Percentiles rank a stretch among this genome's conserved stretches.
These are phyloP conservation scores for Astrephomene gubernaculifera DNA, from an alignment of 139 green algal species.

Conservation along the genomic window DNA sequence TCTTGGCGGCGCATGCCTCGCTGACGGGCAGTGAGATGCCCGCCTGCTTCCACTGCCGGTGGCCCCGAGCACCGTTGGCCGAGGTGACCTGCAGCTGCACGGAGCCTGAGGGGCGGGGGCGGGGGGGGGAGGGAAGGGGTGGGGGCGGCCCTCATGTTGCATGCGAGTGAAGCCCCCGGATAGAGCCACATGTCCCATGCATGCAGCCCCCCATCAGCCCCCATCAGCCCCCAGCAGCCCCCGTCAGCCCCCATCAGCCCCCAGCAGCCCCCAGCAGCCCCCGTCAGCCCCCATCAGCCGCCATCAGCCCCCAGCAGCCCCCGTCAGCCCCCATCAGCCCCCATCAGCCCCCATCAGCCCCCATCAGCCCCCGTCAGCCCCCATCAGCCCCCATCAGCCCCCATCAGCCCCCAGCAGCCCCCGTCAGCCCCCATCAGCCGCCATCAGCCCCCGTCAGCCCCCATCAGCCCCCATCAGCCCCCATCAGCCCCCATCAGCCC, in stretches of 20 bases:
- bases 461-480: too few species aligned
- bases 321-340: not conserved
- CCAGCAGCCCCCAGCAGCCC: too few species aligned
- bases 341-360: not conserved
- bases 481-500: too few species aligned
- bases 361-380: too few species aligned
- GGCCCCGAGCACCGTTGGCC: too few species aligned
- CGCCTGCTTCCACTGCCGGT: not conserved
- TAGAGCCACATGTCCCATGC: not conserved
- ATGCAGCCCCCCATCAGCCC: not conserved
- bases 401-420: too few species aligned
- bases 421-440: too few species aligned
- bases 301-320: too few species aligned
- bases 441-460: too few species aligned
- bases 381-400: too few species aligned
- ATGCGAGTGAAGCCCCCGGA: not conserved
- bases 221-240: not conserved
- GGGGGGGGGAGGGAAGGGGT: not conserved
- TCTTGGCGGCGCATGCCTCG: not conserved
- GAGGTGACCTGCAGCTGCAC: not conserved
- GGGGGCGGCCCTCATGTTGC: not conserved
- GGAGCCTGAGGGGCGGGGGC: not conserved
- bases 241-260: too few species aligned
- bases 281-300: too few species aligned
- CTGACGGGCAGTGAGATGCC: not conserved